Percentiles rank a stretch among this genome's conserved stretches.
Conservation (phyloP, 2,329 filamentous ascomycete genomes). For the Elsinoe perseae region DNA sequence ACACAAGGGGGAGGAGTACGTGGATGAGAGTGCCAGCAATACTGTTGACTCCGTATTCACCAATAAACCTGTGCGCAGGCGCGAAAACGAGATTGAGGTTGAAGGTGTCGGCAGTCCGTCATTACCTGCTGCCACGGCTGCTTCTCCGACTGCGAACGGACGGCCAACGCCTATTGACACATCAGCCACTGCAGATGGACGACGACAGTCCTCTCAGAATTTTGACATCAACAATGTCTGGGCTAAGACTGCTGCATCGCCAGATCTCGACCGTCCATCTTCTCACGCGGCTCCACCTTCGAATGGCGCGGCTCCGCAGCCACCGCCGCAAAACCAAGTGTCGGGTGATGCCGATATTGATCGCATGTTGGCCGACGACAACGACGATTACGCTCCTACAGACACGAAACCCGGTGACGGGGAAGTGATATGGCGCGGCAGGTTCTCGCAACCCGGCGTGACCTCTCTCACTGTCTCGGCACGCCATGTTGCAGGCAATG, state of each 20-base stretch:
- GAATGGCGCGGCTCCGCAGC: slow-evolving; percentile 32
- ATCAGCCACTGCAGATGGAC: slow-evolving; percentile 36
- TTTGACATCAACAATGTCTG: slow-evolving; percentile 87
- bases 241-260: slow-evolving; percentile 52
- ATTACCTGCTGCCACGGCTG: slow-evolving; percentile 26
- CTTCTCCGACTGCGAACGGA: slow-evolving; percentile 17
- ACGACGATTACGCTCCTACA: slow-evolving; percentile 72
- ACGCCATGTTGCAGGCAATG: slow-evolving; percentile 75
- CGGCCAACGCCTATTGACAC: slow-evolving; percentile 6
- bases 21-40: slow-evolving; percentile 52
- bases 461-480: slow-evolving; percentile 53
- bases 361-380: slow-evolving; percentile 72
- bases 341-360: slow-evolving; percentile 85
- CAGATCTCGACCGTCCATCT: slow-evolving; percentile 44
- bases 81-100: slow-evolving; percentile 30
- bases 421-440: slow-evolving; percentile 69
- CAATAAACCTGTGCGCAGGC: slow-evolving; percentile 38
- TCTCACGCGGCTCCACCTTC: slow-evolving; percentile 41
- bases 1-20: slow-evolving; percentile 88
- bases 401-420: slow-evolving; percentile 60
- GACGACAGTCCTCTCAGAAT: slow-evolving; percentile 31
- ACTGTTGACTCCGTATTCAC: slow-evolving; percentile 40
- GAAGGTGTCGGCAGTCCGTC: slow-evolving; percentile 15
- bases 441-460: slow-evolving; percentile 38
- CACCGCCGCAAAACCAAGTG: slow-evolving; percentile 44